These are phyloP conservation scores for Talaromyces sp. DNA, from an alignment of 2,329 filamentous ascomycete genomes.

Conservation along the genomic window DNA sequence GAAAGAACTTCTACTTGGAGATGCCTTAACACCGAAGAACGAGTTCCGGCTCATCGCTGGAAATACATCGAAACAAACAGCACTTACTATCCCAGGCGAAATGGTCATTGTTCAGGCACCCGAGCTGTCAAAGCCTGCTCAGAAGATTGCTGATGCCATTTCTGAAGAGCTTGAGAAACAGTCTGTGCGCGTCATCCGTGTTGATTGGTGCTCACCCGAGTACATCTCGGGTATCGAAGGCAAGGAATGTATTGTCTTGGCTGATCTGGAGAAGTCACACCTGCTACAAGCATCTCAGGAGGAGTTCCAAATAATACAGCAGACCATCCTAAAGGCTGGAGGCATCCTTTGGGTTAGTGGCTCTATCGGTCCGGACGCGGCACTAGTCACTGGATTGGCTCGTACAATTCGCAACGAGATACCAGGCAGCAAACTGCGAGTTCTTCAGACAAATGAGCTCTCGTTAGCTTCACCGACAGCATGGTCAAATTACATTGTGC, in stretches of 20 bases:
- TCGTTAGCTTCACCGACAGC: neutral
- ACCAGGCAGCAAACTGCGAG: slow-evolving; percentile 11
- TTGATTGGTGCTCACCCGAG: neutral
- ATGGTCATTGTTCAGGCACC: neutral
- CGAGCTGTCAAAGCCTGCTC: neutral
- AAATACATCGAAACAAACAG: neutral
- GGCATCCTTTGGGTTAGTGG: slow-evolving; percentile 1
- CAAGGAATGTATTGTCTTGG: neutral
- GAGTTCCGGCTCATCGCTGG: neutral
- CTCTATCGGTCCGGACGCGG: neutral
- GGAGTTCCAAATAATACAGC: neutral
- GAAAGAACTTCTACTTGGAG: neutral
- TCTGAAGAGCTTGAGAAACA: neutral
- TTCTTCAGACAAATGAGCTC: slow-evolving; percentile 18
- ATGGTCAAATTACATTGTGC: neutral
- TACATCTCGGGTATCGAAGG: neutral
- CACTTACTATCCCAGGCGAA: neutral
- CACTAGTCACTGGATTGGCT: slow-evolving; percentile 2
- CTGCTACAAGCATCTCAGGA: neutral
- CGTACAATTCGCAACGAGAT: slow-evolving; percentile 3
- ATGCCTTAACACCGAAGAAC: neutral
- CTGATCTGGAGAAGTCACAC: slow-evolving; percentile 2
- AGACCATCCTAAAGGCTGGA: neutral
- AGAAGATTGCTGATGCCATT: neutral
- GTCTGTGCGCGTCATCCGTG: neutral